Conservation (phyloP, 495 filamentous ascomycete species). For the Aspergillus baeticus region DNA sequence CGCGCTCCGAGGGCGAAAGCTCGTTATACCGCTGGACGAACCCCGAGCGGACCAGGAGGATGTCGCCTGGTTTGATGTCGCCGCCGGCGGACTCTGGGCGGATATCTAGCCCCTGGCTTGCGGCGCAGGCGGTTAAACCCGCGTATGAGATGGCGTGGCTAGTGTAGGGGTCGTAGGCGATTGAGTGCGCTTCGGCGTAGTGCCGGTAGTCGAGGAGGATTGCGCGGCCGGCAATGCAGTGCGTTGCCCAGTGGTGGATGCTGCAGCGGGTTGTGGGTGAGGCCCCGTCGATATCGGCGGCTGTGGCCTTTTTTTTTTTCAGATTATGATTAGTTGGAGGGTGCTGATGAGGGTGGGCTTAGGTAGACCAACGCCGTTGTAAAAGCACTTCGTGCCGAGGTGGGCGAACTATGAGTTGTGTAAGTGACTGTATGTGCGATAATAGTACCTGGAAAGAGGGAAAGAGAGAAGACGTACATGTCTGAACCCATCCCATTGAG, state of each 20-base stretch:
- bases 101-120: slow-evolving; percentile 43
- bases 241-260: slow-evolving; percentile 44
- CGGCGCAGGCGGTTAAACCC: slow-evolving; percentile 58
- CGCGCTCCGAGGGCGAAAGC: slow-evolving; percentile 38
- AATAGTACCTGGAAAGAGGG: neutral
- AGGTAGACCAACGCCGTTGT: slow-evolving; percentile 41
- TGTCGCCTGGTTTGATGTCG: slow-evolving; percentile 62
- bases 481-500: slow-evolving; percentile 74
- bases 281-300: slow-evolving; percentile 46
- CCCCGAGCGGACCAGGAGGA: slow-evolving; percentile 67
- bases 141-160: slow-evolving; percentile 58
- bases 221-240: slow-evolving; percentile 49
- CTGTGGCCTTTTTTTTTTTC: slow-evolving; percentile 30
- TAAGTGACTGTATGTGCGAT: neutral
- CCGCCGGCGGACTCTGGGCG: slow-evolving; percentile 51
- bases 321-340: slow-evolving; percentile 5
- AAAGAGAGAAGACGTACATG: slow-evolving; percentile 42
- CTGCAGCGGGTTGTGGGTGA: slow-evolving; percentile 47
- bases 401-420: slow-evolving; percentile 36
- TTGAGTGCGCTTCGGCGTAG: slow-evolving; percentile 39
- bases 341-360: neutral
- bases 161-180: slow-evolving; percentile 55
- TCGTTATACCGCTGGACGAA: slow-evolving; percentile 57
- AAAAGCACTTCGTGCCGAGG: slow-evolving; percentile 45
- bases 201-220: slow-evolving; percentile 51